Evolutionary conservation across 805 yeast genomes (phyloP).

Genomic region (Candida chilensis): DNA sequence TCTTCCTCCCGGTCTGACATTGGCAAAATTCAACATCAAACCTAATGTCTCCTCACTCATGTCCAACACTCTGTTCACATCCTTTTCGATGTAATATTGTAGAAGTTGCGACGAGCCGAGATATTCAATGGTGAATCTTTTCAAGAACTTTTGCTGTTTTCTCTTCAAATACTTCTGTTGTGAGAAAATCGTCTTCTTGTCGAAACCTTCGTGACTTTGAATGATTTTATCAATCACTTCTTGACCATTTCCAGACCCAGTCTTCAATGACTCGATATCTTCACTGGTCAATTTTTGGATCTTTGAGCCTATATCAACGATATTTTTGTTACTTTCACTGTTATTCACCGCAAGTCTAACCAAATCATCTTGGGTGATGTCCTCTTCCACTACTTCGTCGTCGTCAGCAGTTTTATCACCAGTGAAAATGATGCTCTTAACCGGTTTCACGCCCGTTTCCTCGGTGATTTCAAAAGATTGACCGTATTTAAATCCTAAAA

Average conservation of each 20-base stretch:
- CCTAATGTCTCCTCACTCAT: constrained; percentile 83
- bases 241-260: constrained; percentile 53
- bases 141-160: constrained; percentile 83
- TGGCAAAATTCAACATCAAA: constrained; percentile 65
- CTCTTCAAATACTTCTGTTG: constrained; percentile 89
- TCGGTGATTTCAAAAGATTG: constrained; percentile 80
- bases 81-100: constrained; percentile 71
- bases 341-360: constrained; percentile 27
- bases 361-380: constrained; percentile 25
- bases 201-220: constrained; percentile 77
- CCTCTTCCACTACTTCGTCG: constrained; percentile 22
- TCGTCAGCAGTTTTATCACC: constrained; percentile 16
- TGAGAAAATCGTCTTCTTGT: constrained; percentile 79
- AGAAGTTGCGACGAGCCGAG: constrained; percentile 64
- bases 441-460: constrained; percentile 40
- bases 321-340: constrained; percentile 56
- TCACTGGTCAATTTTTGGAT: constrained; percentile 66
- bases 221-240: constrained; percentile 76
- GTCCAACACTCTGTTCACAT: constrained; percentile 62
- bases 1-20: constrained; percentile 82
- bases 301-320: constrained; percentile 57
- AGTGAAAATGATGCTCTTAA: constrained; percentile 25
- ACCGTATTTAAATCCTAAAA: constrained; percentile 79
- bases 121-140: constrained; percentile 76
- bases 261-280: constrained; percentile 82